These are phyloP conservation scores for Suhomyces prunicola DNA, from an alignment of 805 yeast species.

Conservation along the genomic window DNA sequence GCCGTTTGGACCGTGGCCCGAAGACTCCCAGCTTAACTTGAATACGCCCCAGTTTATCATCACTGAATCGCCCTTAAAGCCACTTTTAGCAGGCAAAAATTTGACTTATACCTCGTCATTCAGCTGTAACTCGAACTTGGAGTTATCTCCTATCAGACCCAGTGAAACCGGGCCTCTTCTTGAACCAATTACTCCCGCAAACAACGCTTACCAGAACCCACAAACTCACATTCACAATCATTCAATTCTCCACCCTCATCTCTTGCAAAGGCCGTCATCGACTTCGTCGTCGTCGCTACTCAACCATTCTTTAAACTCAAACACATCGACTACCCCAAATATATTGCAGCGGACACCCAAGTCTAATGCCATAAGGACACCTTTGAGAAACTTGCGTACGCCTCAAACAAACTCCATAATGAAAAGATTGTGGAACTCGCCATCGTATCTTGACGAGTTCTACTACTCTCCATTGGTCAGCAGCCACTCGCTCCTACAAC, in stretches of 20 bases:
- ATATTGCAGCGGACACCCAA: slow-evolving; percentile 27
- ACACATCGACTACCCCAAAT: slow-evolving; percentile 13
- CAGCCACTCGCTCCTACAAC: slow-evolving; percentile 2
- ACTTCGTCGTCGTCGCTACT: slow-evolving; percentile 6
- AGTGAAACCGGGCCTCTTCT: slow-evolving; percentile 63
- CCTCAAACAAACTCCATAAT: slow-evolving; percentile 44
- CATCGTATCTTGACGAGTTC: slow-evolving; percentile 64
- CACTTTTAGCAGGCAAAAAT: slow-evolving; percentile 38
- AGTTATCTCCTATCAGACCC: slow-evolving; percentile 56
- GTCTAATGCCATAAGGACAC: slow-evolving; percentile 28
- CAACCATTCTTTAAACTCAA: slow-evolving; percentile 5
- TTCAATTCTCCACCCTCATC: slow-evolving; percentile 7
- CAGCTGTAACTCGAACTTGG: slow-evolving; percentile 63
- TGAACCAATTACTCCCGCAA: slow-evolving; percentile 58
- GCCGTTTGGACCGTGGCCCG: slow-evolving; percentile 8
- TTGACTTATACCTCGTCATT: slow-evolving; percentile 61
- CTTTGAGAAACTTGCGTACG: slow-evolving; percentile 35
- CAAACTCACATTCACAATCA: background rate
- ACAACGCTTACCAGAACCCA: slow-evolving; percentile 9
- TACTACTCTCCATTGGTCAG: slow-evolving; percentile 43
- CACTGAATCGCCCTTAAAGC: slow-evolving; percentile 39
- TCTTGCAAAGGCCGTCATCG: slow-evolving; percentile 7
- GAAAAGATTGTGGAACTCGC: slow-evolving; percentile 61
- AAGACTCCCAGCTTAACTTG: background rate
- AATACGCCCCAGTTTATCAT: slow-evolving; percentile 21